phyloP scores from a whole-genome alignment of 768 basidiomycete genomes.

The Clitopilus hobsonii region DNA sequence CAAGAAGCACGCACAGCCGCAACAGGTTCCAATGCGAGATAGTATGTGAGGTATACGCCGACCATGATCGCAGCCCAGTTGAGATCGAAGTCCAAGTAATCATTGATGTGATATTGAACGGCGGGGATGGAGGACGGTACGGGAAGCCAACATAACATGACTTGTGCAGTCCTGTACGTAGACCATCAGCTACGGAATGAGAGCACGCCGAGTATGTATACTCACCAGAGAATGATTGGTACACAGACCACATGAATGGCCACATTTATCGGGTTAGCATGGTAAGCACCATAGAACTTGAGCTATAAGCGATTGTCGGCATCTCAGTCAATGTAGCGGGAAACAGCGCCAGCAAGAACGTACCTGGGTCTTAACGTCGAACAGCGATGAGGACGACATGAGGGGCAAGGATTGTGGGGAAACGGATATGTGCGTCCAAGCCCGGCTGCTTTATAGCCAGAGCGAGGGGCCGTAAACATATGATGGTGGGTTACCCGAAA shows the following conservation, averaged over 20 bases:
- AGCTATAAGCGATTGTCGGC: conserved; percentile 42
- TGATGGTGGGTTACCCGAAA: conserved; percentile 15
- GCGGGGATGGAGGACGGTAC: conserved; percentile 51
- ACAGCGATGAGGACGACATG: conserved; percentile 35
- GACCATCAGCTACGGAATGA: conserved; percentile 1
- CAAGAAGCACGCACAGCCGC: conserved; percentile 64
- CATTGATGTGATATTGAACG: conserved; percentile 45
- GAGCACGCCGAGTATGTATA: neutral
- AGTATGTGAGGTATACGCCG: conserved; percentile 65
- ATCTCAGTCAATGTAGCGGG: conserved; percentile 5
- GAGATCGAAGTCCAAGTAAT: conserved; percentile 65
- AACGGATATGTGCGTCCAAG: conserved; percentile 8
- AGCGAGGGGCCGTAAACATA: conserved; percentile 10
- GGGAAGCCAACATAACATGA: conserved; percentile 46
- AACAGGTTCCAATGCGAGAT: conserved; percentile 73
- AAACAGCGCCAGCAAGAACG: neutral
- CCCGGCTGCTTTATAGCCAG: conserved; percentile 5
- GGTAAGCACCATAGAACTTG: conserved; percentile 91
- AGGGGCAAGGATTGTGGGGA: conserved; percentile 18
- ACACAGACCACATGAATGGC: conserved; percentile 84
- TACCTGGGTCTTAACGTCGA: conserved; percentile 74
- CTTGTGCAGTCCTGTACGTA: conserved; percentile 52
- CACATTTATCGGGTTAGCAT: conserved; percentile 78
- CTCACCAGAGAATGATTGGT: conserved; percentile 77
- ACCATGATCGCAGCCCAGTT: conserved; percentile 62